Evolutionary conservation across 441 rosid genomes (phyloP).

Genomic region (Erodium chrysanthum): DNA sequence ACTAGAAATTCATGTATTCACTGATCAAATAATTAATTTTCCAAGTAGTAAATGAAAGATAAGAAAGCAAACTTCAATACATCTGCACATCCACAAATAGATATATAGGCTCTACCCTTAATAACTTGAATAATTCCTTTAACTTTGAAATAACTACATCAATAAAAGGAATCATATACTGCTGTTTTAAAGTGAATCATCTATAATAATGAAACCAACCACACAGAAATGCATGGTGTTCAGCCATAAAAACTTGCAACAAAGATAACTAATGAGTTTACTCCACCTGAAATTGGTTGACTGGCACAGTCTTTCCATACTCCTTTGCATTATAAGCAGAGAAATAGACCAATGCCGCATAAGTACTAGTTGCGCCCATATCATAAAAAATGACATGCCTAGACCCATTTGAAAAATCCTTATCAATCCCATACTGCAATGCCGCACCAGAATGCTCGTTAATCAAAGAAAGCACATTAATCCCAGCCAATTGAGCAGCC

Average conservation of each 20-base stretch:
- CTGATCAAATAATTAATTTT: too few relatives aligned
- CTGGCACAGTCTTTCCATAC: conserved; percentile 67
- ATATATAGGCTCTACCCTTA: too few relatives aligned
- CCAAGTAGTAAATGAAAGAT: too few relatives aligned
- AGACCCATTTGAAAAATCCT: conserved; percentile 76
- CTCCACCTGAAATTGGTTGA: conserved; percentile 89
- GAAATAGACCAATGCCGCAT: conserved; percentile 75
- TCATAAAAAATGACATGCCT: conserved; percentile 82
- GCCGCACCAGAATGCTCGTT: conserved; percentile 95
- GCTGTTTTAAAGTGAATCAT: neutral
- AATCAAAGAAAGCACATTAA: conserved; percentile 62
- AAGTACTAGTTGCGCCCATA: conserved; percentile 85
- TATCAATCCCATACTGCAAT: conserved; percentile 92
- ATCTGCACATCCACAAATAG: too few relatives aligned
- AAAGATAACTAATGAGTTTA: neutral
- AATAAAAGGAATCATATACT: neutral
- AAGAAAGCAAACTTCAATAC: too few relatives aligned
- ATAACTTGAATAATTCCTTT: too few relatives aligned
- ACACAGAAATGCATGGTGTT: neutral
- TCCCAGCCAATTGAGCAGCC: conserved; percentile 85
- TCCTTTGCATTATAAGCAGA: conserved; percentile 72
- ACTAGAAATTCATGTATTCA: too few relatives aligned
- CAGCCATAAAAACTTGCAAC: neutral
- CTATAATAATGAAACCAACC: neutral
- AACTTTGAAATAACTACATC: too few relatives aligned